These are phyloP conservation scores for Nicotiana knightiana DNA, from an alignment of 257 asterid genomes.

Conservation along the genomic window DNA sequence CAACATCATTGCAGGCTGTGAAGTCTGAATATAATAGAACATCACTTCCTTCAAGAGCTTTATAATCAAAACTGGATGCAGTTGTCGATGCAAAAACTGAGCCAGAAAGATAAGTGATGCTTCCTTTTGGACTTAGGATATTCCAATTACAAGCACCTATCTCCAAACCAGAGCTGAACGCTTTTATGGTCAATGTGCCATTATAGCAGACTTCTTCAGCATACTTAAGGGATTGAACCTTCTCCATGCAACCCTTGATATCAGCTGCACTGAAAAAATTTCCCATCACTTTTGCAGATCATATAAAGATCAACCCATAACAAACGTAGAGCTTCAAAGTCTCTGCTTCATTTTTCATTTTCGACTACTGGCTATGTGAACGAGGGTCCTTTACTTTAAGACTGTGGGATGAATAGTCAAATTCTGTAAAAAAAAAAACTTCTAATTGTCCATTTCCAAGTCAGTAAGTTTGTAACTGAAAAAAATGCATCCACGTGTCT, in stretches of 20 bases:
- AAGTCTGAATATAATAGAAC: conserved; percentile 62
- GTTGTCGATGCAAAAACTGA: conserved; percentile 49
- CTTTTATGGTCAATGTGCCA: conserved; percentile 63
- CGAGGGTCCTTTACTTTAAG: background rate
- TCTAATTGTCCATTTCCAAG: background rate
- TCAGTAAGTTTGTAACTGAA: background rate
- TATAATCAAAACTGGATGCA: conserved; percentile 52
- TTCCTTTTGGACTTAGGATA: conserved; percentile 56
- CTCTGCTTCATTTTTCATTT: background rate
- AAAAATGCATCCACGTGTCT: background rate
- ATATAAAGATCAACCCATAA: background rate
- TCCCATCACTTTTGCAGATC: conserved; percentile 1
- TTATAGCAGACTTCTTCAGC: conserved; percentile 83
- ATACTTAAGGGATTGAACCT: conserved; percentile 63
- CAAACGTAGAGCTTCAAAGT: background rate
- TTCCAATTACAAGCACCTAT: conserved; percentile 91
- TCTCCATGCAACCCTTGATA: conserved; percentile 68
- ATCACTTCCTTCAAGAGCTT: conserved; percentile 56
- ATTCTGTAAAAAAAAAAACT: background rate
- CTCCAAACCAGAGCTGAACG: conserved; percentile 85
- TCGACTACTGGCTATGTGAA: background rate
- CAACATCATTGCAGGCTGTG: conserved; percentile 29
- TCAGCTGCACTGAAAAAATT: conserved; percentile 87
- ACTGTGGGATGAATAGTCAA: background rate
- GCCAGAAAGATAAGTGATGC: conserved; percentile 55